Percentiles rank a stretch among this genome's conserved stretches.
These are phyloP conservation scores for Tranzscheliella williamsii DNA, from an alignment of 1,284 basidiomycete genomes.

Conservation along the genomic window DNA sequence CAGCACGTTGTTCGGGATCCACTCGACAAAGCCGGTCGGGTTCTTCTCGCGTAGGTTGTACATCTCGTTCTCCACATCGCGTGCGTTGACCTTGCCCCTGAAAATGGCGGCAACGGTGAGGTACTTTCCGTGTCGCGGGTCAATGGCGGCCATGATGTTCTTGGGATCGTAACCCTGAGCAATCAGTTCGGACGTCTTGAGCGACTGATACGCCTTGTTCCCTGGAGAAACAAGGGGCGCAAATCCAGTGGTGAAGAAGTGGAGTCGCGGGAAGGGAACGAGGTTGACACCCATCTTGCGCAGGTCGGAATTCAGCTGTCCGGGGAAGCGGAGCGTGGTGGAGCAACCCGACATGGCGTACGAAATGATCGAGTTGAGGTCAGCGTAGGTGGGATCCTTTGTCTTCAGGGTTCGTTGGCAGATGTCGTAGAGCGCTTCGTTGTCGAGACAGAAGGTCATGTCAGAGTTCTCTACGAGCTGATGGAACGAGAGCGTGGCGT, in stretches of 20 bases:
- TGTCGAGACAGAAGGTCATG: constrained; percentile 86
- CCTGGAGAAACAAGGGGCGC: constrained; percentile 59
- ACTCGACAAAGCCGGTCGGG: constrained; percentile 57
- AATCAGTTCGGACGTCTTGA: constrained; percentile 57
- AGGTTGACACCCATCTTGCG: constrained; percentile 92
- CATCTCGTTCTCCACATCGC: constrained; percentile 64
- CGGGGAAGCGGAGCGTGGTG: constrained; percentile 92
- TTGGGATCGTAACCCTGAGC: constrained; percentile 57
- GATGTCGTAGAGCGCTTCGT: constrained; percentile 91
- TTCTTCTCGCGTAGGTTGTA: constrained; percentile 56
- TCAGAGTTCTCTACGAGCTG: constrained; percentile 88
- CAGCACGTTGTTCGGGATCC: constrained; percentile 61
- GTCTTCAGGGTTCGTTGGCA: constrained; percentile 75
- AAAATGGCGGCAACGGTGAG: constrained; percentile 84
- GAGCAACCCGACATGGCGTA: constrained; percentile 98
- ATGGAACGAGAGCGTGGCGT: constrained; percentile 84
- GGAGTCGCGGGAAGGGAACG: constrained; percentile 62
- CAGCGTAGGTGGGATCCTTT: constrained; percentile 62
- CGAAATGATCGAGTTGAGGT: constrained; percentile 73
- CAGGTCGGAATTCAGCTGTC: constrained; percentile 89
- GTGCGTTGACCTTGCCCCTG: constrained; percentile 65
- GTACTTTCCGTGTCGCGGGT: constrained; percentile 82
- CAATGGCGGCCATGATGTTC: constrained; percentile 71
- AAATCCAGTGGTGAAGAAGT: constrained; percentile 61
- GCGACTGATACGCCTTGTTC: constrained; percentile 65